Base-by-base conservation (phyloP, 768 basidiomycete species). In the Leccinum ochraceum region DNA sequence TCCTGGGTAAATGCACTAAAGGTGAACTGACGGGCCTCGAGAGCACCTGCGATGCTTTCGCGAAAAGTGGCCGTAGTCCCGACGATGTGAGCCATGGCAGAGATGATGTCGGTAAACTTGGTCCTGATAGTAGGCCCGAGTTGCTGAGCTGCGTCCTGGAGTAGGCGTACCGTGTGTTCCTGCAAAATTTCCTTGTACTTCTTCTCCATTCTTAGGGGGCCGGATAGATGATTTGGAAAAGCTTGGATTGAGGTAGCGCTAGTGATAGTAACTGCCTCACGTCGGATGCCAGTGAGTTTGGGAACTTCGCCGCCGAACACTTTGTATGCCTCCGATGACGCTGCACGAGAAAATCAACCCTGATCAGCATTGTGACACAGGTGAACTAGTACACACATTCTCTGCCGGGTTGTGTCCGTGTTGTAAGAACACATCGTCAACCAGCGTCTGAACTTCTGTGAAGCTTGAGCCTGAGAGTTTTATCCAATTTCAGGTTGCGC, bases 31-130 rank as follows among this genome's bases (percentile, higher is more conserved):
- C 34, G 61, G 6, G 54, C 53, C 20, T 57, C 60, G 24, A 67
- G 14, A 26, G 46, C 34, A 11, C 17, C 54, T 17, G 55, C 14
- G 10, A 68, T 66, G 20, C 17, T 24, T 13, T 54, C 10, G 13
- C 63, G 66, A 49, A 68, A 63, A 5, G 46, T 48, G 22, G 32
- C 4, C 32, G 67, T 16, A 11, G 67, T 66, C 22, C 34, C 44
- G 7, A 34, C 32, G 32, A 34, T 67, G n/a, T 63, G 37, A 11
- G 56, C n/a, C 61, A 63, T 66, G 6, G 48, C 9, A n/a, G 26
- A 28, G 3, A 20, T 17, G 1, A 68, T 44, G 22, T 68, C 58
- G 4, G 57, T 59, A 24, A 68, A 63, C 0, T 48, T 16, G 49
- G 63, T 17, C 39, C 39, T 39, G 7, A 39, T 22, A 4, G 64